A percentile compares a stretch with the other conserved stretches of the same genome.
These are phyloP conservation scores for Penicillium sp. DNA, from an alignment of 2,329 filamentous ascomycete species.

Conservation along the genomic window DNA sequence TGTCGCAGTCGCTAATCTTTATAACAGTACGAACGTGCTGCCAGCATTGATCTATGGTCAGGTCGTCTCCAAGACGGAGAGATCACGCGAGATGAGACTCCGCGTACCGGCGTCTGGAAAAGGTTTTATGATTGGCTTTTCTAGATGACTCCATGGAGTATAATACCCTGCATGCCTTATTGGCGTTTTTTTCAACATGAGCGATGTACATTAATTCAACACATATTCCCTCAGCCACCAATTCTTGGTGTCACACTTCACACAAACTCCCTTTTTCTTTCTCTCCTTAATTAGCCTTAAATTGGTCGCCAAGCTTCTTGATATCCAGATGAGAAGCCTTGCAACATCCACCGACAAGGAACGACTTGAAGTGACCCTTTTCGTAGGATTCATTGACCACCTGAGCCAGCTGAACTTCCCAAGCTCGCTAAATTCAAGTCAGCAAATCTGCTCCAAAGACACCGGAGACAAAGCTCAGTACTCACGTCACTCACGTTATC, in stretches of 20 bases:
- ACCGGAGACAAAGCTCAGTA: background rate
- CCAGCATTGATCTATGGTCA: slow-evolving; percentile 34
- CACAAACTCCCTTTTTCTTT: background rate
- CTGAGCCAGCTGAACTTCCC: slow-evolving; percentile 40
- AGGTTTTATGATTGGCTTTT: background rate
- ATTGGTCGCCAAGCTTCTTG: slow-evolving; percentile 28
- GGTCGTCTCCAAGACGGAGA: slow-evolving; percentile 35
- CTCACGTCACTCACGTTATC: slow-evolving; percentile 22
- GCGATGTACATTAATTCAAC: slow-evolving; percentile 5
- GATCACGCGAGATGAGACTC: slow-evolving; percentile 19
- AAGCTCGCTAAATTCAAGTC: slow-evolving; percentile 27
- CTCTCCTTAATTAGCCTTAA: slow-evolving; percentile 2
- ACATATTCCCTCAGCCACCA: background rate
- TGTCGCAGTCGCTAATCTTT: slow-evolving; percentile 1
- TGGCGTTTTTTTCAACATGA: slow-evolving; percentile 12
- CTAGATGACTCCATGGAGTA: slow-evolving; percentile 2
- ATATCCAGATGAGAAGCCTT: slow-evolving; percentile 46
- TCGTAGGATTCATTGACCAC: slow-evolving; percentile 34
- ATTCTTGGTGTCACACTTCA: background rate
- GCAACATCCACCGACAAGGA: slow-evolving; percentile 51
- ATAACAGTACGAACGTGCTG: slow-evolving; percentile 26
- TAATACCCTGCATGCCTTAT: slow-evolving; percentile 21
- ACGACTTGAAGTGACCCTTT: slow-evolving; percentile 28
- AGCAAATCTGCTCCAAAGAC: slow-evolving; percentile 7
- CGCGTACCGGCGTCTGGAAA: slow-evolving; percentile 25